These are phyloP conservation scores for Fusarium transvaalense DNA, from an alignment of 2,329 filamentous ascomycete genomes.

Conservation along the genomic window DNA sequence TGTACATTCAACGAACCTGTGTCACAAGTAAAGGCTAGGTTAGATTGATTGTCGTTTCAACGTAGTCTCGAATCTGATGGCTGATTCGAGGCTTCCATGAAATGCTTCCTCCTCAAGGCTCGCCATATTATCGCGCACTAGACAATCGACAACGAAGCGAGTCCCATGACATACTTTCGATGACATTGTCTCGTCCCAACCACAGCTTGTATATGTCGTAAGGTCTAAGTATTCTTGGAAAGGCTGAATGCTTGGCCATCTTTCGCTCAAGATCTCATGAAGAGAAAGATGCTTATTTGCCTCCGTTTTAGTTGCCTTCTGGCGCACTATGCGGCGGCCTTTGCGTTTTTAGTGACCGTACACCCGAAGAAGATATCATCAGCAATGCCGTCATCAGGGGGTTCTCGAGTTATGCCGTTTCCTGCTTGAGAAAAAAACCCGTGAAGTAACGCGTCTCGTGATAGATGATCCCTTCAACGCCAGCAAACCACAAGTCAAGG, in stretches of 20 bases:
- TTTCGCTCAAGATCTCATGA: neutral
- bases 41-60: neutral
- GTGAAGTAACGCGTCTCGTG: conserved; percentile 9
- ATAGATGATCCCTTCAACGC: conserved; percentile 1
- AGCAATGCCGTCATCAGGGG: conserved; percentile 7
- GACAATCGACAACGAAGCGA: neutral
- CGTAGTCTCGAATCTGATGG: neutral
- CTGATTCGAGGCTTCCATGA: neutral
- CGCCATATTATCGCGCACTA: neutral
- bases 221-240: neutral
- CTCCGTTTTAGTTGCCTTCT: conserved; percentile 4
- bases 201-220: neutral
- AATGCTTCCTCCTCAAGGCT: neutral
- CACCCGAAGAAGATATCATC: conserved; percentile 1
- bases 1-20: neutral
- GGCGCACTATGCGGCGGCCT: conserved; percentile 13
- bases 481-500: conserved; percentile 20
- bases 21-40: neutral
- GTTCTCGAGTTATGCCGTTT: neutral
- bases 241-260: neutral
- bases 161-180: neutral
- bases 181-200: neutral
- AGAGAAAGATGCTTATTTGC: neutral
- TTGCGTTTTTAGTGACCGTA: neutral
- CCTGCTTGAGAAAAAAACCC: conserved; percentile 1